Evolutionary conservation across 108 stramenopile genomes (phyloP).

Genomic region (Fragilaria crotonensis): DNA sequence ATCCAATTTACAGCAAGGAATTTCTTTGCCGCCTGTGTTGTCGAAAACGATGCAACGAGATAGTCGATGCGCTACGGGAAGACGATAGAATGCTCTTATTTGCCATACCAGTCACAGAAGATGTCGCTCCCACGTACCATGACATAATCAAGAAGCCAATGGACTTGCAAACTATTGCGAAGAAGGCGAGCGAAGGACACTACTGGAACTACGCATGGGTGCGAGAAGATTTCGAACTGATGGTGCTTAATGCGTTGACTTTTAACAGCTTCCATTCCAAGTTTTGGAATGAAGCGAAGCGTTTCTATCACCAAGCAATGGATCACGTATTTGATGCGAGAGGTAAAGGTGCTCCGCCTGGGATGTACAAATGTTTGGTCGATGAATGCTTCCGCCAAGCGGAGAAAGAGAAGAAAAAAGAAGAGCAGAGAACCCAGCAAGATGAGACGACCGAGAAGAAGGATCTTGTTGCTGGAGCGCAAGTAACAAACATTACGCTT

Average conservation of each 20-base stretch:
- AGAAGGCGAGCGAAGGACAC: slow-evolving; percentile 38
- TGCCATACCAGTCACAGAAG: slow-evolving; percentile 76
- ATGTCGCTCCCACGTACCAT: slow-evolving; percentile 84
- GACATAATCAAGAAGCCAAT: slow-evolving; percentile 90
- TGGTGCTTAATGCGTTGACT: slow-evolving; percentile 79
- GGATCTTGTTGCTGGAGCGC: slow-evolving; percentile 50
- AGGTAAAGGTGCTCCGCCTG: slow-evolving; percentile 45
- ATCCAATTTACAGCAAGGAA: slow-evolving; percentile 52
- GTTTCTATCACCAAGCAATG: slow-evolving; percentile 38
- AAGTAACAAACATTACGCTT: slow-evolving; percentile 31
- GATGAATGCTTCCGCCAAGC: slow-evolving; percentile 32
- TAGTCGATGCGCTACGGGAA: slow-evolving; percentile 35
- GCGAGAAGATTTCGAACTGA: slow-evolving; percentile 71
- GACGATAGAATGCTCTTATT: slow-evolving; percentile 62
- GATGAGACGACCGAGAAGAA: slow-evolving; percentile 56
- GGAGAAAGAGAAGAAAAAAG: slow-evolving; percentile 29
- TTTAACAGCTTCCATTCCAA: slow-evolving; percentile 62
- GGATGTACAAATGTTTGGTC: slow-evolving; percentile 33
- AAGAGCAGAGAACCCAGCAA: slow-evolving; percentile 46
- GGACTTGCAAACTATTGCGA: slow-evolving; percentile 90
- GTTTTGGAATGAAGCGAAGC: slow-evolving; percentile 61
- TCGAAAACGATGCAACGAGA: slow-evolving; percentile 27
- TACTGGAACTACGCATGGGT: slow-evolving; percentile 72
- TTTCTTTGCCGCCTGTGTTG: slow-evolving; percentile 58
- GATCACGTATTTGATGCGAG: slow-evolving; percentile 27